A percentile compares a stretch with the other conserved stretches of the same genome.
These are phyloP conservation scores for Microdochium nivale DNA, from an alignment of 2,329 filamentous ascomycete genomes.

Conservation along the genomic window DNA sequence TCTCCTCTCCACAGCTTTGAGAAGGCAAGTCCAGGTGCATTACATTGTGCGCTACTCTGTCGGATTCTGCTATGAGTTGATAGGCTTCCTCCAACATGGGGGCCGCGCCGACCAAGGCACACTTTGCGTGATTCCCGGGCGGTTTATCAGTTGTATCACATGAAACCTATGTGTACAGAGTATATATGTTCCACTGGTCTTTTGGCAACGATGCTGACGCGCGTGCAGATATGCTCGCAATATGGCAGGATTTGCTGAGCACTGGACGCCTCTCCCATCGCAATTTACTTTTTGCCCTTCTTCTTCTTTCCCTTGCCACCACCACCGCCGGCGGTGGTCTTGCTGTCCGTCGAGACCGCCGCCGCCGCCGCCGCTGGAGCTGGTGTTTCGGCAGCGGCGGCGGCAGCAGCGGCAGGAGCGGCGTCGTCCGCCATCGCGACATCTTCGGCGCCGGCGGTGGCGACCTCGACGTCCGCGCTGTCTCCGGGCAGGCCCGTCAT, in stretches of 20 bases:
- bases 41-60: too few species aligned
- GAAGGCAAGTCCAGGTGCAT: too few species aligned
- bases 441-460: conserved; percentile 22
- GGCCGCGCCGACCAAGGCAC: too few species aligned
- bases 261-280: background rate
- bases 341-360: conserved; percentile 20
- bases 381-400: conserved; percentile 11
- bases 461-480: conserved; percentile 9
- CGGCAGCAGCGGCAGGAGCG: conserved; percentile 28
- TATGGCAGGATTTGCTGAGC: background rate
- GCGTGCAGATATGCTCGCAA: too few species aligned
- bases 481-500: conserved; percentile 48
- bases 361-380: conserved; percentile 16
- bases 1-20: too few species aligned
- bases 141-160: too few species aligned
- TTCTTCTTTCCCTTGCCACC: conserved; percentile 14
- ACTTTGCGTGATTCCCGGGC: too few species aligned
- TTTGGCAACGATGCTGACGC: too few species aligned
- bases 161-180: too few species aligned
- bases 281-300: conserved; percentile 9
- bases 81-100: too few species aligned
- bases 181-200: too few species aligned
- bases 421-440: conserved; percentile 30
- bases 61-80: too few species aligned
- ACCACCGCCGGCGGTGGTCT: conserved; percentile 16